These are phyloP conservation scores for Vinca minor DNA, from an alignment of 257 asterid genomes.

Conservation along the genomic window DNA sequence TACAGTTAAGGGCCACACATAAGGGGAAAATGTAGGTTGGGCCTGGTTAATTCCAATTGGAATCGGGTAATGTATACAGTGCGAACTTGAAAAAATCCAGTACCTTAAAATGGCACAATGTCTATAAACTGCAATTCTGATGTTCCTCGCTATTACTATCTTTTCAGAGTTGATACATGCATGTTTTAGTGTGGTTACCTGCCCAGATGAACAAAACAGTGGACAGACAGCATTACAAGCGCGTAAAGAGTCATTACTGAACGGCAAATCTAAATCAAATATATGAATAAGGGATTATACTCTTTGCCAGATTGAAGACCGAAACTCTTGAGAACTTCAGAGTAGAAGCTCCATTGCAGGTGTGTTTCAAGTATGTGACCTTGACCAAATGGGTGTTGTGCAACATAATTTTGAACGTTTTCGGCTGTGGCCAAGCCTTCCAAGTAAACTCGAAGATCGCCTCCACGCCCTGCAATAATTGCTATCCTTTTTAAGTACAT, in stretches of 20 bases:
- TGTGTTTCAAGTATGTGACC: constrained; percentile 44
- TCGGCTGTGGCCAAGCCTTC: constrained; percentile 47
- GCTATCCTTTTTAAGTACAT: background rate
- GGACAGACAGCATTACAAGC: too few species aligned
- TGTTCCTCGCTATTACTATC: background rate
- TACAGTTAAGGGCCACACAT: background rate
- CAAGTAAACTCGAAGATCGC: constrained; percentile 65
- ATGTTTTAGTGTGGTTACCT: background rate
- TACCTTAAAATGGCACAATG: background rate
- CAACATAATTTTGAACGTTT: constrained; percentile 43
- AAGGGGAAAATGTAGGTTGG: constrained; percentile 1
- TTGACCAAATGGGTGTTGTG: constrained; percentile 76
- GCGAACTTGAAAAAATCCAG: background rate
- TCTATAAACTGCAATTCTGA: background rate
- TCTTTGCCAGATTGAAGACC: constrained; percentile 9
- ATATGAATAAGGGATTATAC: background rate
- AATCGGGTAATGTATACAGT: too few species aligned
- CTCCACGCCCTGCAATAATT: constrained; percentile 46
- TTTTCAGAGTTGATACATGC: background rate
- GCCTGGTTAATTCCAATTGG: too few species aligned
- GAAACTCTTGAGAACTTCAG: constrained; percentile 36
- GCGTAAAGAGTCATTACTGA: background rate
- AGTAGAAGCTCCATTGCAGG: constrained; percentile 62
- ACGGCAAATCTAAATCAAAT: background rate
- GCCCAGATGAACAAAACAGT: background rate